Conservation (phyloP, 192 early-diverging fungal species). For the Rhizoclosmatium globosum region DNA sequence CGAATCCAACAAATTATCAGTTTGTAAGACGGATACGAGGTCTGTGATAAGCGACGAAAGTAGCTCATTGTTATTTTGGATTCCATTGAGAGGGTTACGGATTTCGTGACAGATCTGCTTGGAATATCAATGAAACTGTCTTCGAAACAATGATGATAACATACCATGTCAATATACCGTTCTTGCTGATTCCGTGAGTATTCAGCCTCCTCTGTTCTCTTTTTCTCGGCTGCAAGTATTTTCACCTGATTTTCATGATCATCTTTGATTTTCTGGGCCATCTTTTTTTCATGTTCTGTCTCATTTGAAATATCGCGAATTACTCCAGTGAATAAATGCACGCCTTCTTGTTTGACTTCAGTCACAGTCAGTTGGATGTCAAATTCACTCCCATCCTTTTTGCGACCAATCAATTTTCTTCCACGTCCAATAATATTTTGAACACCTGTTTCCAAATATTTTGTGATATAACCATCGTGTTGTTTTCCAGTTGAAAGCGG, state of each 20-base stretch:
- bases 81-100: conserved; percentile 50
- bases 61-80: conserved; percentile 43
- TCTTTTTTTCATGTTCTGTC: background rate
- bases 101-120: conserved; percentile 43
- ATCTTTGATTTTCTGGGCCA: background rate
- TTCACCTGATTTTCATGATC: background rate
- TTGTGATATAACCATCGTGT: conserved; percentile 33
- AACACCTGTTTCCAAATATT: conserved; percentile 43
- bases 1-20: background rate
- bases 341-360: conserved; percentile 45
- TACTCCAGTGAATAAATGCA: conserved; percentile 57
- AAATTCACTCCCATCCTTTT: conserved; percentile 46
- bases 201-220: conserved; percentile 11
- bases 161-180: conserved; percentile 39
- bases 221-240: conserved; percentile 5
- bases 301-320: conserved; percentile 51
- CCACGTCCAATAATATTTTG: conserved; percentile 39
- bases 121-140: background rate
- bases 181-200: background rate
- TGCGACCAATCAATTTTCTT: conserved; percentile 31
- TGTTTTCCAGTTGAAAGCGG: conserved; percentile 29
- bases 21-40: background rate
- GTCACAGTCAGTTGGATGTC: conserved; percentile 46
- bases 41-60: conserved; percentile 17
- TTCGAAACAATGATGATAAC: background rate